A percentile compares a stretch with the other conserved stretches of the same genome.
Evolutionary conservation across 331 rosid species (phyloP).

Genomic region (Malus hybrid): DNA sequence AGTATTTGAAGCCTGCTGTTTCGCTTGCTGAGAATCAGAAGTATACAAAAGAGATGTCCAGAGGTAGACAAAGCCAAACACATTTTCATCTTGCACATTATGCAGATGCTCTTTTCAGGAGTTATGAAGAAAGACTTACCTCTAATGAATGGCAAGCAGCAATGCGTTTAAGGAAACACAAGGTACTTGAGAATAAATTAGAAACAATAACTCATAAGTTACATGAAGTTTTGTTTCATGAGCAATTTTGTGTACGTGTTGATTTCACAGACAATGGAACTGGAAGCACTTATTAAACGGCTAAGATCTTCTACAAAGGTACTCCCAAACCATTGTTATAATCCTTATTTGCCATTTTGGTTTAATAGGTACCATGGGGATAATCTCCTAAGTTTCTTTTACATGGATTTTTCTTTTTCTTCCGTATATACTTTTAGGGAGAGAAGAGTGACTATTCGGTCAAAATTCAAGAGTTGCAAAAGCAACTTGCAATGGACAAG

Average conservation of each 20-base stretch:
- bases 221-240: neutral
- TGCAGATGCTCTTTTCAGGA: conserved; percentile 83
- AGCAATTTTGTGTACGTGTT: conserved; percentile 14
- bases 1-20: conserved; percentile 84
- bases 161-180: conserved; percentile 77
- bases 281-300: conserved; percentile 73
- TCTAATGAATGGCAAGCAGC: conserved; percentile 97
- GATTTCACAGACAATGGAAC: conserved; percentile 53
- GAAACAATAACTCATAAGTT: conserved; percentile 2
- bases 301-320: conserved; percentile 72
- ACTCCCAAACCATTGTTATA: neutral
- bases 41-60: conserved; percentile 41
- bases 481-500: conserved; percentile 85
- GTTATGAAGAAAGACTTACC: conserved; percentile 78
- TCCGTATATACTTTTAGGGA: conserved; percentile 38
- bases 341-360: conserved; percentile 7
- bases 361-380: conserved; percentile 1
- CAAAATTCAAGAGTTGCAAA: conserved; percentile 86
- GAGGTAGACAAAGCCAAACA: conserved; percentile 58
- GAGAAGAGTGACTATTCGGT: conserved; percentile 68
- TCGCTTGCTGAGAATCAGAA: conserved; percentile 64
- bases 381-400: neutral
- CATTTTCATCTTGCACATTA: conserved; percentile 93
- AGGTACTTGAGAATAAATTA: conserved; percentile 38
- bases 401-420: neutral